These are phyloP conservation scores for Plectranthus barbatus DNA, from an alignment of 257 asterid species.

Conservation along the genomic window DNA sequence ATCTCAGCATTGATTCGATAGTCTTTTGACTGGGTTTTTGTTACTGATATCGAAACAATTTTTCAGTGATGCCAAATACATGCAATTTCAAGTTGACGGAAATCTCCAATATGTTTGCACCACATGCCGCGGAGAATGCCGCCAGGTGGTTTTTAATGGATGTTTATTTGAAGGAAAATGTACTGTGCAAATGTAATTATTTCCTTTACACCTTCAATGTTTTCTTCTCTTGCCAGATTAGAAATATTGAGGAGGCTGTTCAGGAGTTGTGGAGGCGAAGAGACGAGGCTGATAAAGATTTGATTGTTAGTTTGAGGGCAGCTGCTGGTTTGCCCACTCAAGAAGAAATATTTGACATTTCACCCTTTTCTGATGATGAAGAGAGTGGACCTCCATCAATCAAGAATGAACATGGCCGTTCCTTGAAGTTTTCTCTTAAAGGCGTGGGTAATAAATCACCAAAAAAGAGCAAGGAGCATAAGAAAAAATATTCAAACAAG, in stretches of 20 bases:
- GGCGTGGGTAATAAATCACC: conserved; percentile 70
- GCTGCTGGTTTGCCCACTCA: conserved; percentile 94
- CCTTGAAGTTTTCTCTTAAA: conserved; percentile 73
- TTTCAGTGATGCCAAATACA: conserved; percentile 76
- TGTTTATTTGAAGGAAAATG: conserved; percentile 3
- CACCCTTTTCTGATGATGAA: conserved; percentile 94
- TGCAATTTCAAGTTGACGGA: conserved; percentile 88
- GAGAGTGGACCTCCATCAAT: conserved; percentile 40
- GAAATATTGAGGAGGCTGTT: conserved; percentile 76
- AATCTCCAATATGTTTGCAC: conserved; percentile 89
- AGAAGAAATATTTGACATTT: conserved; percentile 70
- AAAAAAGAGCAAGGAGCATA: conserved; percentile 34
- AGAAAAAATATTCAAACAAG: conserved; percentile 64
- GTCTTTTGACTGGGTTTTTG: neutral
- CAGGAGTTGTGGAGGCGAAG: conserved; percentile 96
- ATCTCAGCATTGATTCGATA: too few relatives aligned
- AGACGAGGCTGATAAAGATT: conserved; percentile 79
- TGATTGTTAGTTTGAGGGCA: conserved; percentile 76
- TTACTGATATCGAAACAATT: conserved; percentile 11
- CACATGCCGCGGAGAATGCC: conserved; percentile 88
- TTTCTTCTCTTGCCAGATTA: conserved; percentile 38
- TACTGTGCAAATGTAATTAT: neutral
- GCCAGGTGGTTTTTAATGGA: conserved; percentile 41
- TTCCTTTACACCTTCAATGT: neutral
- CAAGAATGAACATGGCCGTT: conserved; percentile 57